A percentile compares a stretch with the other conserved stretches of the same genome.
Evolutionary conservation across 306 rosid genomes (phyloP).

Genomic region (Acacia confusa): DNA sequence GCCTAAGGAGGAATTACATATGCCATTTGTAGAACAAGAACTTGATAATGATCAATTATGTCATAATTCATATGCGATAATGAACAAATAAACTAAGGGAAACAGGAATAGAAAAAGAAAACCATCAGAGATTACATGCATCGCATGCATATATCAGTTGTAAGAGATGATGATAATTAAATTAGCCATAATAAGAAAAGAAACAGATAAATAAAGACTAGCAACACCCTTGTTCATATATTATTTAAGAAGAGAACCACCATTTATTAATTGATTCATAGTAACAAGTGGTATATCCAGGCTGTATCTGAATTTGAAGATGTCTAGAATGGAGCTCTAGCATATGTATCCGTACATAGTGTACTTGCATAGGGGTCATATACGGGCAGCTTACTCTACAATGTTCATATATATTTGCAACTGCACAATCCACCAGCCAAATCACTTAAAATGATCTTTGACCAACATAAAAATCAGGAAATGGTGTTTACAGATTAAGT

Average conservation of each 20-base stretch:
- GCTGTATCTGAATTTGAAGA: background rate
- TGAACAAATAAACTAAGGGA: slow-evolving; percentile 3
- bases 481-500: background rate
- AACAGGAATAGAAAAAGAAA: background rate
- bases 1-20: background rate
- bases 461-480: background rate
- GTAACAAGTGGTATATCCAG: background rate
- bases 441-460: background rate
- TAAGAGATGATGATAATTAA: background rate
- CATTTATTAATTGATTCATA: background rate
- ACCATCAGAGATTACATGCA: background rate
- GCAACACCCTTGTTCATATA: background rate
- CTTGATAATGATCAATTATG: slow-evolving; percentile 10
- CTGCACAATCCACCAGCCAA: slow-evolving; percentile 12
- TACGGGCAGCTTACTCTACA: background rate
- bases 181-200: background rate
- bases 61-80: slow-evolving; percentile 5
- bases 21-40: slow-evolving; percentile 4
- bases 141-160: background rate
- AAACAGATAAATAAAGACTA: background rate
- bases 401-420: background rate
- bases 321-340: background rate
- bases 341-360: background rate
- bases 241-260: background rate
- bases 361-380: background rate